Evolutionary conservation across 768 basidiomycete species (phyloP).

Genomic region (Termitomyces sp.): DNA sequence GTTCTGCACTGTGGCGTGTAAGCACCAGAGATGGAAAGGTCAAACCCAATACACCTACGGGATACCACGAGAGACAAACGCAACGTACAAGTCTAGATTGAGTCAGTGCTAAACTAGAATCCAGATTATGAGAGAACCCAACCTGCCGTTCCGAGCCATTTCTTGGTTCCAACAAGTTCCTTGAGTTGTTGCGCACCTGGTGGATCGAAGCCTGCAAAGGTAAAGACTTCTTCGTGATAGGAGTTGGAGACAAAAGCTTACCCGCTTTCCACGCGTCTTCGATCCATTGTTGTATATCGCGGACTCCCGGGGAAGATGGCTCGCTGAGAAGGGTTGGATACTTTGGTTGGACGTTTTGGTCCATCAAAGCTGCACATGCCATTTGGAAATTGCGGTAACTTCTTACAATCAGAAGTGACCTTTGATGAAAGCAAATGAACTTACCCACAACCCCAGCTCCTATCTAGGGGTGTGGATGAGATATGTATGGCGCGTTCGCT

Average conservation of each 20-base stretch:
- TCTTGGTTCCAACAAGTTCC: constrained; percentile 48
- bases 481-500: constrained; percentile 57
- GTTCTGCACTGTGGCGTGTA: constrained; percentile 36
- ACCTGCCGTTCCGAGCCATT: constrained; percentile 85
- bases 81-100: constrained; percentile 63
- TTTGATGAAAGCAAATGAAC: background rate
- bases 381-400: constrained; percentile 86
- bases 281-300: constrained; percentile 73
- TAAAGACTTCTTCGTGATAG: background rate
- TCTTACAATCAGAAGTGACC: background rate
- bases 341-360: constrained; percentile 51
- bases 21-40: background rate
- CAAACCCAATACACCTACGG: constrained; percentile 49
- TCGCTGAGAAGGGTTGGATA: constrained; percentile 58
- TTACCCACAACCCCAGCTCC: constrained; percentile 69
- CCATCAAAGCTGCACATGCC: constrained; percentile 67
- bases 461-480: constrained; percentile 52
- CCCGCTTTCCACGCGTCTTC: constrained; percentile 78
- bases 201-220: constrained; percentile 55
- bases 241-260: constrained; percentile 15
- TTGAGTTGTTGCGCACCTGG: constrained; percentile 61
- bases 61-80: constrained; percentile 72
- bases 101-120: background rate
- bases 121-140: constrained; percentile 1
- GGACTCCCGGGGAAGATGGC: constrained; percentile 59